phyloP scores from a whole-genome alignment of 345 rosid species.

The Viola odorata region DNA sequence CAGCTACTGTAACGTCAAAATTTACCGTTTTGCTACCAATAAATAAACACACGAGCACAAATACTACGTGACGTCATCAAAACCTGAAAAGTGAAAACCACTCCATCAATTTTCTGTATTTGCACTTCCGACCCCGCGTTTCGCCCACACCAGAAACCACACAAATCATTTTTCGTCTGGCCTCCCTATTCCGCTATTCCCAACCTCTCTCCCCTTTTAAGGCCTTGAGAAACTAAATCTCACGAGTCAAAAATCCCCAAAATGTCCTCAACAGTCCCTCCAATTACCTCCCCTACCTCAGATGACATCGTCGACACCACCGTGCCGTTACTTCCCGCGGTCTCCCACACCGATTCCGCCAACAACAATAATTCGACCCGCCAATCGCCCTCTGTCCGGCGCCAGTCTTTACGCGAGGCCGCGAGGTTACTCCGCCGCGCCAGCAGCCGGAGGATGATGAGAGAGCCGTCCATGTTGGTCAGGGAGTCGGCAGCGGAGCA shows the following conservation, averaged over 20 bases:
- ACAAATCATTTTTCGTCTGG: no score
- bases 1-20: no score
- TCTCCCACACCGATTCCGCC: slow-evolving; percentile 9
- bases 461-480: slow-evolving; percentile 91
- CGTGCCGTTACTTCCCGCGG: slow-evolving; percentile 50
- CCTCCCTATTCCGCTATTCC: no score
- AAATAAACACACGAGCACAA: no score
- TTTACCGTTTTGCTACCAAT: no score
- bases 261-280: slow-evolving; percentile 10
- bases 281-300: slow-evolving; percentile 25
- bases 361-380: slow-evolving; percentile 15
- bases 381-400: slow-evolving; percentile 37
- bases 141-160: no score
- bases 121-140: not conserved
- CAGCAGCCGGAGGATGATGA: slow-evolving; percentile 81
- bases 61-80: no score
- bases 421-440: slow-evolving; percentile 82
- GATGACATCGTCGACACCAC: slow-evolving; percentile 56
- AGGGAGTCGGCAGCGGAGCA: slow-evolving; percentile 96
- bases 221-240: not conserved
- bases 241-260: not conserved
- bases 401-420: slow-evolving; percentile 72
- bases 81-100: no score
- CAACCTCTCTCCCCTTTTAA: not conserved
- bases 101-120: no score